phyloP scores from a whole-genome alignment of 2,329 filamentous ascomycete species.

The Nothophaeocryptopus gaeumannii region DNA sequence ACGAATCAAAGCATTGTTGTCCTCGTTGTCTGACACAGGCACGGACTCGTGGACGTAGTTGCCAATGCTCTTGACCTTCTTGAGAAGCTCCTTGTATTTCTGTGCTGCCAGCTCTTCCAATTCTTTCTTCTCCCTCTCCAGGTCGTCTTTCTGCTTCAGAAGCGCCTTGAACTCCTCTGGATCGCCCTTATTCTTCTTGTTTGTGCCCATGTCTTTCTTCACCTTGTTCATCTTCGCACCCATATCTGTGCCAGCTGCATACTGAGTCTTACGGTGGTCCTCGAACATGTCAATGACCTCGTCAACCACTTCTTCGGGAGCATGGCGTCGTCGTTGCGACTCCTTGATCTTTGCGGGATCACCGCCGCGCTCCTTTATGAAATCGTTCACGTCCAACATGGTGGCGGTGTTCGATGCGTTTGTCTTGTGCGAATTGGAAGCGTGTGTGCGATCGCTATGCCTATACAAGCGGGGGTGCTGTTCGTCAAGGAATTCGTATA shows the following conservation, averaged over 20 bases:
- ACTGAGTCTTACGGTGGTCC: constrained; percentile 67
- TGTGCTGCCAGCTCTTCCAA: constrained; percentile 70
- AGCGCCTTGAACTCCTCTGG: constrained; percentile 76
- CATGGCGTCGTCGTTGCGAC: constrained; percentile 79
- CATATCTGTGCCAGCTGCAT: constrained; percentile 67
- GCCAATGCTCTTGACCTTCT: constrained; percentile 79
- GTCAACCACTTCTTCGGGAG: constrained; percentile 80
- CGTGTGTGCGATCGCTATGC: neutral
- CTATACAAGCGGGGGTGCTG: neutral
- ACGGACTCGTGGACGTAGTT: constrained; percentile 91
- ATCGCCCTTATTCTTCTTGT: constrained; percentile 94
- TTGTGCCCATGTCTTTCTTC: constrained; percentile 84
- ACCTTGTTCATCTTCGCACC: constrained; percentile 81
- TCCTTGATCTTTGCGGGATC: constrained; percentile 89
- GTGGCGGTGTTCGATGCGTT: neutral
- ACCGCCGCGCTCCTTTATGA: constrained; percentile 75
- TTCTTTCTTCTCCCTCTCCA: constrained; percentile 79
- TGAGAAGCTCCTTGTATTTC: constrained; percentile 71
- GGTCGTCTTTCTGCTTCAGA: constrained; percentile 70
- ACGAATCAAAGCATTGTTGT: constrained; percentile 72
- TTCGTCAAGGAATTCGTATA: neutral
- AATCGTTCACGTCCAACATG: constrained; percentile 51
- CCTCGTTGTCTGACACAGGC: constrained; percentile 77
- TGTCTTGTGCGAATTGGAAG: neutral
- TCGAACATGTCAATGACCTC: constrained; percentile 85